Base-by-base conservation (phyloP, 257 asterid genomes). In the Rauvolfia tetraphylla region DNA sequence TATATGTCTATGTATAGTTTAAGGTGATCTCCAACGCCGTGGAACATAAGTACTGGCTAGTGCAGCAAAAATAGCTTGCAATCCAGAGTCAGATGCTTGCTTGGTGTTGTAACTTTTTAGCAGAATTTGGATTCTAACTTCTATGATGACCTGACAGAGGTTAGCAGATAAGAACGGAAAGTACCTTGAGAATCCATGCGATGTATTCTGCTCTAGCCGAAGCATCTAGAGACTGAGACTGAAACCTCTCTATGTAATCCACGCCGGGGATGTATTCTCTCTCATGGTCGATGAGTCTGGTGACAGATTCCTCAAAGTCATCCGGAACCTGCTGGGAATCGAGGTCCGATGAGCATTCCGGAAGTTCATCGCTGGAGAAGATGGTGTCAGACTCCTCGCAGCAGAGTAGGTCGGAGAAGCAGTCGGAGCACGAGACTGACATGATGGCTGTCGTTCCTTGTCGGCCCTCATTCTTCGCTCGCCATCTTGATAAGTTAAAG, bases 121-220 rank as follows among this genome's bases (percentile, higher is more conserved):
- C 44, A 46, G 51, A 46, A 46, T 46, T 46, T 46, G 51, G 44
- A 41, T 41, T 41, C 44, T 41, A 41, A 41, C 44, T 41, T 41
- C 44, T 41, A 41, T 41, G 8, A 41, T 41, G 44, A 41, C 49
- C 49, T 15, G 54, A 13, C 22, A 49, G 54, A 49, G 54, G 54
- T 49, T 13, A 49, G 22, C 6, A 15, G 4, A 2, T 22, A 34
- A 18, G 51, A 14, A 3, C n/a, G n/a, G 1, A 7, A 36, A 44
- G 68, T 91, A 93, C 98, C 99, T 95, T 95, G 76, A 91, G 89
- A 81, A 95, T 91, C 99, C 99, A 95, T 80, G 93, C 89, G 81
- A 89, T 84, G 36, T 94, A 89, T 71, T 89, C 88, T 14, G 90
- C 88, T 79, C 99, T 87, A 53, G 88, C 83, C 15, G 91, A 86